Evolutionary conservation across 2,329 filamentous ascomycete species (phyloP), one percentile per base, ranked within the genome.

Genomic region (Alternaria brassicae): DNA sequence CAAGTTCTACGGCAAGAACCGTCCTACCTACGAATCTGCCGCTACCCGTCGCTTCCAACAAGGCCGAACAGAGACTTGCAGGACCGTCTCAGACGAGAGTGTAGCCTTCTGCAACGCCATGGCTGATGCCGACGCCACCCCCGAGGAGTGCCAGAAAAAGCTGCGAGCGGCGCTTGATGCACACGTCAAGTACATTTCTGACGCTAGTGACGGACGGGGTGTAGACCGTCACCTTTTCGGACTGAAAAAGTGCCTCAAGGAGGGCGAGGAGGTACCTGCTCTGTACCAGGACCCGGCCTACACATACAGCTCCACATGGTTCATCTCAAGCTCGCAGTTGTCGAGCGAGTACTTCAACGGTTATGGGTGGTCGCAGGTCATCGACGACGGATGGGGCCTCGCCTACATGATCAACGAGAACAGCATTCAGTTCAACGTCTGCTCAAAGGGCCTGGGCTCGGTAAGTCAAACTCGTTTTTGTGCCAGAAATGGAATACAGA

Each of bases 321-420:
- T 88, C 81, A 84, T 99, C 59, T 94, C 90, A 27, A 92, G 89
- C 27, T 92, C 88, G 61, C 96, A 99, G 82, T 83, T 99, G 77
- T 95, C 91, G 80, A 93, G 90, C 32, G 96, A 99, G 83, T 97
- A 91, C 84, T 99, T 98, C 81, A 99, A 99, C 78, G 95, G 96
- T 23, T 99, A 99, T 80, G 95, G 95, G 44, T 99, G 95, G 95
- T 95, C 91, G 76, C 94, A 99, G 83, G 95, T 99, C 52, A 91
- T 98, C 55, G 93, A 98, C 74, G 91, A 90, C 61, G 95, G 95
- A 28, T 99, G 95, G 81, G 95, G 95, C 40, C 96, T 99, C 75
- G 95, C 95, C 37, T 99, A 99, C 79, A 99, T 99, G 95, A 98
- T 99, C 79, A 99, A 99, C 77, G 94, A 98, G 85, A 96, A 97